Conservation (phyloP, 768 basidiomycete species). For the Naganishia kalamii region DNA sequence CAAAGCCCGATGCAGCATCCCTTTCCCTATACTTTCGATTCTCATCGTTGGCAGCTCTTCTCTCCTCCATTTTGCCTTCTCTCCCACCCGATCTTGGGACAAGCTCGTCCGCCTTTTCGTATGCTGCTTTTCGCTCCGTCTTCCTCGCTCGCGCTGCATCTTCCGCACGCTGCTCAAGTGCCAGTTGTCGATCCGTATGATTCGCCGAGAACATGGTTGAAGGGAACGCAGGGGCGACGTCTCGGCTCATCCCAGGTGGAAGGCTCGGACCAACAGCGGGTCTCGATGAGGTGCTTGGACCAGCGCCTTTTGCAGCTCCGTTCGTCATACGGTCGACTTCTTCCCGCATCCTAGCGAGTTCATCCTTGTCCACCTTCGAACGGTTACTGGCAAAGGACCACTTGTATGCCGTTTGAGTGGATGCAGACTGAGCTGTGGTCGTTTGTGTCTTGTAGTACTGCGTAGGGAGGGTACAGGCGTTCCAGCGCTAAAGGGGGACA, state of each 20-base stretch:
- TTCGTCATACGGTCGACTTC: constrained; percentile 55
- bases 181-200: constrained; percentile 54
- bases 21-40: constrained; percentile 60
- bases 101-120: constrained; percentile 66
- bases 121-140: constrained; percentile 60
- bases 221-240: constrained; percentile 25
- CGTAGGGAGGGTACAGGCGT: constrained; percentile 33
- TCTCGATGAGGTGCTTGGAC: constrained; percentile 24
- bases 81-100: constrained; percentile 74
- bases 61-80: constrained; percentile 83
- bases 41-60: constrained; percentile 62
- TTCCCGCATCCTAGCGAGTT: constrained; percentile 58
- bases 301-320: constrained; percentile 22
- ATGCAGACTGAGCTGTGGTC: constrained; percentile 55
- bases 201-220: constrained; percentile 23
- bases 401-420: constrained; percentile 72
- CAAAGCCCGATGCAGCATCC: constrained; percentile 65
- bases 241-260: constrained; percentile 27
- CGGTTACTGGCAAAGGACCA: constrained; percentile 75
- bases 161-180: constrained; percentile 60
- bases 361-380: constrained; percentile 56
- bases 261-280: constrained; percentile 36
- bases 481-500: constrained; percentile 48
- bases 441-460: constrained; percentile 30
- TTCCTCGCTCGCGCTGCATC: constrained; percentile 59